Base-by-base conservation (phyloP, 2,329 filamentous ascomycete genomes). In the Escovopsis weberi region DNA sequence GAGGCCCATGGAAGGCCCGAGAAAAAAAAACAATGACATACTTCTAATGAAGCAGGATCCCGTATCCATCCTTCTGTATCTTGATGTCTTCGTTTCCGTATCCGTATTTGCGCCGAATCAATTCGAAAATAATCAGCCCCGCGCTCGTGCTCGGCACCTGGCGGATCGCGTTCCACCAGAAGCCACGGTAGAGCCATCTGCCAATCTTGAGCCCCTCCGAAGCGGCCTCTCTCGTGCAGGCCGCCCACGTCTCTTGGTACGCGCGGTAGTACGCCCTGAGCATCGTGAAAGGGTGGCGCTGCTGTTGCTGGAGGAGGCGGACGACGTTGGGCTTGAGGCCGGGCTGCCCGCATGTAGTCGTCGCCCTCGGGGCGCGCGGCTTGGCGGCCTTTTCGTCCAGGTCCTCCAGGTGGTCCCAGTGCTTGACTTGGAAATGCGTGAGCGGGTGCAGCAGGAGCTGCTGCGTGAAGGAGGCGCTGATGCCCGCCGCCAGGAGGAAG, bases 61-160 rank as follows among this genome's bases (percentile, higher is more conserved):
- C 78, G 51, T 83, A 83, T 1, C 80, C 79, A 48, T 82, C 80
- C 56, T 75, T 75, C 39, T 69, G 72, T 42, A 83, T 85, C 50
- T 69, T 69, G 48, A 78, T 77, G 51, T 72, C 71, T 40, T 81
- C 78, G 15, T 68, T 67, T 2, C 72, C 69, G 45, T 74, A 66
- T 2, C 78, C 79, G 51, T 85, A 87, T 60, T 84, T 85, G 33
- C 82, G 67, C 44, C 83, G 66, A 33, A 86, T 76, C 37, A 88
- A 56, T 61, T 88, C 83, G 56, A 88, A 88, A 18, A 85, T 83
- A 50, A 88, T 84, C 45, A 88, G 57, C 0, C 82, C 83, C 0
- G 82, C 82, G 46, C 78, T 82, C 2, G 83, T 87, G 55, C 80
- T 84, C 0, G 83, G 83, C 2, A 85, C 80, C 59, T 86, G 82